These are phyloP conservation scores for Penicilliopsis zonata DNA, from an alignment of 495 filamentous ascomycete species.

Conservation along the genomic window DNA sequence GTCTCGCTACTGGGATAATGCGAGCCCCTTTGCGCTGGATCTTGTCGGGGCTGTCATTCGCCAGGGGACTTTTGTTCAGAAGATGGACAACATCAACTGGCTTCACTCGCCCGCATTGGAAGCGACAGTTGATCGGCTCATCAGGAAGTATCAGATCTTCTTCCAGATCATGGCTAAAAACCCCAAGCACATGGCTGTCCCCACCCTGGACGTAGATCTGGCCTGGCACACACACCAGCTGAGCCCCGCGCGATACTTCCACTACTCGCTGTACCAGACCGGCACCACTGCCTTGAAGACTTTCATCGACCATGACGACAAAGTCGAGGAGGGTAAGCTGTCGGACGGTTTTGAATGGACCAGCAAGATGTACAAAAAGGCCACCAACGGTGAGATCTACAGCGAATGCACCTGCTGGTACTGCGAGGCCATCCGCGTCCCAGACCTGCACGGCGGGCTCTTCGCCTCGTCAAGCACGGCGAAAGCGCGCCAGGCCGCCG, in stretches of 20 bases:
- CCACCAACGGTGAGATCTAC: constrained; percentile 50
- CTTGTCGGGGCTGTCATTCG: constrained; percentile 69
- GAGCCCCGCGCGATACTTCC: constrained; percentile 49
- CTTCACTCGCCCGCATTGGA: constrained; percentile 52
- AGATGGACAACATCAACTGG: constrained; percentile 74
- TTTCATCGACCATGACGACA: constrained; percentile 85
- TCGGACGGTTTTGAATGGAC: constrained; percentile 64
- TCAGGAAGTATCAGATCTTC: constrained; percentile 61
- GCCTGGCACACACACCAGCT: constrained; percentile 65
- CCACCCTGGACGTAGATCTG: constrained; percentile 80
- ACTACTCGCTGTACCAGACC: constrained; percentile 15
- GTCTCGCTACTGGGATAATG: constrained; percentile 70
- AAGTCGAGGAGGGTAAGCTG: constrained; percentile 54
- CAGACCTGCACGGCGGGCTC: constrained; percentile 32
- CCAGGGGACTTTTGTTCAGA: constrained; percentile 68
- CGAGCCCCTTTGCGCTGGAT: constrained; percentile 57
- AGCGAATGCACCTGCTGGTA: constrained; percentile 86
- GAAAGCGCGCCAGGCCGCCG: constrained; percentile 24
- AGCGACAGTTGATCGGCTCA: constrained; percentile 53
- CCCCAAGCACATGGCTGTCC: constrained; percentile 48
- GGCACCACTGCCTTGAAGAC: background rate
- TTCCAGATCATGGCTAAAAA: constrained; percentile 49
- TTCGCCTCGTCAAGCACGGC: constrained; percentile 16
- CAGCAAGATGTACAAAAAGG: constrained; percentile 50
- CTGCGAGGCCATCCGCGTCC: constrained; percentile 65